Evolutionary conservation across 2,329 filamentous ascomycete genomes (phyloP).

Genomic region (Rugonectria rugulosa): DNA sequence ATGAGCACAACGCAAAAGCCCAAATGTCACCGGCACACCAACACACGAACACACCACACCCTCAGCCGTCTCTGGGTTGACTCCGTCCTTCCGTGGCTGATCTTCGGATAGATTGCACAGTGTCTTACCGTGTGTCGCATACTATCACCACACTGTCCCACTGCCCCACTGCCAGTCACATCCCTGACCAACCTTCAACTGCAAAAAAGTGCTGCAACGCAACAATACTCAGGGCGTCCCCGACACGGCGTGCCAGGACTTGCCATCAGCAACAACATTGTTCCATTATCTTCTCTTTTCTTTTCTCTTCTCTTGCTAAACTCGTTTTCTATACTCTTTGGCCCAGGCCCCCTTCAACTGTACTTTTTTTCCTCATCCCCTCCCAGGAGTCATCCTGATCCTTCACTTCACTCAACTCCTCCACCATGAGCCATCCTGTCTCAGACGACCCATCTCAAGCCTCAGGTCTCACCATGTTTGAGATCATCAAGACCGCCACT

Average conservation of each 20-base stretch:
- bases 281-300: background rate
- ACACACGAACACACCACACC: no score
- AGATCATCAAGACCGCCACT: slow-evolving; percentile 53
- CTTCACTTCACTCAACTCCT: slow-evolving; percentile 20
- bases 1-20: no score
- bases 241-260: slow-evolving; percentile 1
- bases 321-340: background rate
- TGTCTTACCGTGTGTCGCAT: background rate
- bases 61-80: no score
- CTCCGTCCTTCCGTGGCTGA: no score
- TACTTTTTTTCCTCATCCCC: no score
- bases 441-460: slow-evolving; percentile 27
- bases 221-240: slow-evolving; percentile 3
- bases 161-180: background rate
- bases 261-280: background rate
- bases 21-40: no score
- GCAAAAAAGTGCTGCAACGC: slow-evolving; percentile 11
- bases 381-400: background rate
- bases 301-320: background rate
- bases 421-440: slow-evolving; percentile 41
- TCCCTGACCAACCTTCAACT: background rate
- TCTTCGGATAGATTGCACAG: slow-evolving; percentile 11
- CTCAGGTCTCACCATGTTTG: slow-evolving; percentile 48
- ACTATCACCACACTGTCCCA: background rate
- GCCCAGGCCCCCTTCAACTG: background rate